Conservation (phyloP, 2,329 filamentous ascomycete species). For the Curvularia spicifera region DNA sequence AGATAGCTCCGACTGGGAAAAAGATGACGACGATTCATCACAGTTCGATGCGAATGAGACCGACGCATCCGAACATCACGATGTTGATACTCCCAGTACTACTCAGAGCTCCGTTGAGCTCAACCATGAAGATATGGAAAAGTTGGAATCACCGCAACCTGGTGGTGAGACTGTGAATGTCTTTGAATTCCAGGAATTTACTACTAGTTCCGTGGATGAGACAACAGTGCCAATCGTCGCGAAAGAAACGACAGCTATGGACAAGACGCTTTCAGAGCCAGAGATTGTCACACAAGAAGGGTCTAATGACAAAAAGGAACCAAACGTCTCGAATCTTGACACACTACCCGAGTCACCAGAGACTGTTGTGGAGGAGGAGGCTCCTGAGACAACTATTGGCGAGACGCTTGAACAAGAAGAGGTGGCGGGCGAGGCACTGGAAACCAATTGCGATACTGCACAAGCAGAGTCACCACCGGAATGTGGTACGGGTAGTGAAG, state of each 20-base stretch:
- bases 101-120: neutral
- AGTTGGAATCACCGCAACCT: neutral
- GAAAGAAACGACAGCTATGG: conserved; percentile 1
- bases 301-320: neutral
- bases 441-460: neutral
- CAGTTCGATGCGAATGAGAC: conserved; percentile 10
- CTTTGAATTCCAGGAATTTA: neutral
- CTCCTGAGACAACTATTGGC: neutral
- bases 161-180: neutral
- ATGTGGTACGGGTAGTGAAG: conserved; percentile 1
- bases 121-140: conserved; percentile 4
- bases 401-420: neutral
- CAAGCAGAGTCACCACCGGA: conserved; percentile 1
- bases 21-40: conserved; percentile 6
- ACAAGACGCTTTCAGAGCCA: neutral
- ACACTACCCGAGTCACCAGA: neutral
- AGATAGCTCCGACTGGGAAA: conserved; percentile 8
- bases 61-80: conserved; percentile 12
- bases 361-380: neutral
- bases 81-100: conserved; percentile 3
- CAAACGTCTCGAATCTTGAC: neutral
- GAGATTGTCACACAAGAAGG: neutral
- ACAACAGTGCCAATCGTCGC: neutral
- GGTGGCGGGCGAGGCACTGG: neutral
- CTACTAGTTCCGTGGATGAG: neutral